A percentile compares a stretch with the other conserved stretches of the same genome.
Conservation (phyloP, 257 asterid species). For the Plectranthus barbatus region DNA sequence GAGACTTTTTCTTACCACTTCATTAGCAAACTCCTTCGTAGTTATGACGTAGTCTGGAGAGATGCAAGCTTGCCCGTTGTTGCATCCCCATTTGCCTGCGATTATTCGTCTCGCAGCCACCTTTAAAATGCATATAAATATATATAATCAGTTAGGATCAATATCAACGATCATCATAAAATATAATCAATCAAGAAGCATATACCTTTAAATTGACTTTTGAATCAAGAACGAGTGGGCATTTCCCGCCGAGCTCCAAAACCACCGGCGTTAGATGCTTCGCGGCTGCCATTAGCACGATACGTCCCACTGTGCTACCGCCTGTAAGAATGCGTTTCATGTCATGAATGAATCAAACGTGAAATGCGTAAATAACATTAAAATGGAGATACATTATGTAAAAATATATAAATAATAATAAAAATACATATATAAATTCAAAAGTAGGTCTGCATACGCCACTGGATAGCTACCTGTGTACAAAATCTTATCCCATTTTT, state of each 20-base stretch:
- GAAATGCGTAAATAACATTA: no score
- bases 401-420: no score
- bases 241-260: constrained; percentile 96
- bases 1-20: constrained; percentile 44
- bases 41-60: constrained; percentile 78
- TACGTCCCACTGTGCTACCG: constrained; percentile 73
- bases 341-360: no score
- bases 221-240: constrained; percentile 66
- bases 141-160: no score
- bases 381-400: no score
- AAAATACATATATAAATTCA: no score
- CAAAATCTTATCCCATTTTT: constrained; percentile 74
- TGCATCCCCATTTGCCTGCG: constrained; percentile 94
- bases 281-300: constrained; percentile 78
- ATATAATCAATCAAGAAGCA: no score
- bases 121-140: constrained; percentile 12
- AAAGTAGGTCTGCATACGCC: no score
- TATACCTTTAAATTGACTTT: constrained; percentile 42
- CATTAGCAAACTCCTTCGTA: constrained; percentile 42
- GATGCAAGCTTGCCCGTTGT: constrained; percentile 87
- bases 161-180: background rate
- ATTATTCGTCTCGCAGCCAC: constrained; percentile 70
- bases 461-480: constrained; percentile 53
- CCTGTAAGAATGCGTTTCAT: constrained; percentile 43
- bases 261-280: constrained; percentile 87